Base-by-base conservation (phyloP, 495 filamentous ascomycete genomes). In the Annulohypoxylon bovei region DNA sequence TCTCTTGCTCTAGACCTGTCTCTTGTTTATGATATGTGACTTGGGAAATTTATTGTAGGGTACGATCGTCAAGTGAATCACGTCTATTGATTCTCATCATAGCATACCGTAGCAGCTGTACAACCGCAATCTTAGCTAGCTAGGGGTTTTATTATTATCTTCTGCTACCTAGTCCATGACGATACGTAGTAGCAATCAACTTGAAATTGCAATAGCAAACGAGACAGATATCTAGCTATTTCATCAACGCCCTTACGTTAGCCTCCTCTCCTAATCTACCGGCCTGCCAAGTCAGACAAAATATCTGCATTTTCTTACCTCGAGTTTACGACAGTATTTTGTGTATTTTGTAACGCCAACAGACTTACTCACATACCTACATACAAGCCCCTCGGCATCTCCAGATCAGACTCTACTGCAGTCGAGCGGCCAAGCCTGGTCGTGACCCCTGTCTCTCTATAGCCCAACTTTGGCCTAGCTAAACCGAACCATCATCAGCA, bases 181-280 rank as follows among this genome's bases (percentile, higher is more conserved):
- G 65, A 61, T 61, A 50, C 46, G 11, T 28, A 46, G 57, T 68
- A 62, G 55, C 64, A 67, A 67, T 61, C 64, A 53, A 37, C 50
- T 57, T n/a, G 30, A 50, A n/a, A 11, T 49, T 30, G 46, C 33
- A 67, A 25, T 35, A 25, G 46, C 40, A 53, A 39, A 58, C 39
- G n/a, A 44, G 12, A 12, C 7, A 32, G n/a, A 40, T 47, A 46
- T 32, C 35, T 58, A 37, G 52, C 1, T 62, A 33, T 50, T 59
- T 44, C 56, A 47, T 62, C 35, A 39, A 57, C 18, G 42, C 42
- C 49, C 28, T 35, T 27, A 20, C n/a, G 20, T 56, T 59, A 39
- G 44, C 30, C 46, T 46, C 49, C 32, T 55, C 18, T 25, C 46
- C 5, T 46, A 20, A 30, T n/a, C 22, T 35, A n/a, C n/a, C n/a